Evolutionary conservation across 140 eudicot genomes (phyloP), one percentile per base, ranked within the genome.

Genomic region (Flaveria floridana): DNA sequence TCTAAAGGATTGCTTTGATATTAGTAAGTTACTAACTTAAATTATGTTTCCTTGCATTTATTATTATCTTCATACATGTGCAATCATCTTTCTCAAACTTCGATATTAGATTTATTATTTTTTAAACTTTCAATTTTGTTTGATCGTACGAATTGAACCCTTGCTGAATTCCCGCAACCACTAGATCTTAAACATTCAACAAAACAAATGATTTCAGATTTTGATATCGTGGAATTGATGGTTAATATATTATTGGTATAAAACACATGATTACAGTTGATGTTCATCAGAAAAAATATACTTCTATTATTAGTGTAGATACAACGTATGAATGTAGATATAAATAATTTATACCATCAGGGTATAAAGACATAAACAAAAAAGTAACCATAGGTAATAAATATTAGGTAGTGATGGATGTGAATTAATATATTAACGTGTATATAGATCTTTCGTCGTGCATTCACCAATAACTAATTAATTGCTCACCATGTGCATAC

Each of bases 1-100:
- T 72, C 47, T 66, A 79, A 56, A 46, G 42, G 55, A 59, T 26
- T 26, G 69, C 58, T 71, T 20, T 37, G 78, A 55, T 63, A 39
- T 16, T 52, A 69, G 51, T 44, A 44, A 34, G 3, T 42, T 42
- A 42, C 48, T 52, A 78, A 62, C 56, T 30, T 51, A 7, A 79
- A 72, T 37, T 53, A 64, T 41, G 52, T 6, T 59, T 26, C 48
- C 19, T 51, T 53, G 41, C 73, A 71, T 57, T 69, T 13, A 53
- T 66, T 65, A 9, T 67, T 67, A 11, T 67, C 73, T 78, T 12
- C 18, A 18, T 65, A 53, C 75, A 79, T 55, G 79, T 79, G 83
- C 79, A 55, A 44, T 65, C 26, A 61, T 6, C 65, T 65, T 72
- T 13, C 6, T 42, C 55, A 44, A 68, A 11, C 28, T 70, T 46